phyloP scores from a whole-genome alignment of 257 asterid species.

The Ophiorrhiza pumila region DNA sequence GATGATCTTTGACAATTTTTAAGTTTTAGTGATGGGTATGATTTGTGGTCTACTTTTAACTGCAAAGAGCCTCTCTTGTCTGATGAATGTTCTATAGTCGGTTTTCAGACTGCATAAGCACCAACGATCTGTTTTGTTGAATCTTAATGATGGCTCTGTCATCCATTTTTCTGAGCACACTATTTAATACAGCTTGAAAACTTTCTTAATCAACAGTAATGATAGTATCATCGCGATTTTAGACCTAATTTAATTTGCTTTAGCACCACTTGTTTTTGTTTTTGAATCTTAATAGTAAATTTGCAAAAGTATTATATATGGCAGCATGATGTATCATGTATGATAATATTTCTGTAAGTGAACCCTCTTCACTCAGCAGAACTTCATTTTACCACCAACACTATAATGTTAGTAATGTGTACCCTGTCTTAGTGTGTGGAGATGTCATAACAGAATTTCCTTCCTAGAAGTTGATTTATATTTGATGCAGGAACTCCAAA shows the following conservation, averaged over 20 bases:
- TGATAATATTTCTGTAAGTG: not conserved
- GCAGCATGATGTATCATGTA: not conserved
- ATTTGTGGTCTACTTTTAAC: not conserved
- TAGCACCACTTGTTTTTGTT: not conserved
- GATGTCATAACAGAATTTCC: not conserved
- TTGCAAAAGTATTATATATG: not conserved
- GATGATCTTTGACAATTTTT: not conserved
- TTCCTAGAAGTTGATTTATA: not conserved
- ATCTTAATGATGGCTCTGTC: not conserved
- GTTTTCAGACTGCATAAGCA: not conserved
- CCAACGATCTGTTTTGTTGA: not conserved
- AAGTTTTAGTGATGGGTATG: not conserved
- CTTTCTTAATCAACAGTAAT: not conserved
- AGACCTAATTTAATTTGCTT: not conserved
- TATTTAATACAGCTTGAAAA: not conserved
- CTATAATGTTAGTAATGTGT: not conserved
- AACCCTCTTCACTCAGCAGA: not conserved
- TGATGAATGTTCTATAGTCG: not conserved
- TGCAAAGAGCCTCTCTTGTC: not conserved
- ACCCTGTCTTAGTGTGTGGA: not conserved
- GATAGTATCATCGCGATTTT: not conserved
- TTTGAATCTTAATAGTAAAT: not conserved
- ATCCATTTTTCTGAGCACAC: not conserved
- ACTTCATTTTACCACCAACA: not conserved
- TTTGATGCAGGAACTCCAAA: constrained; percentile 69